Evolutionary conservation across 192 early-diverging fungal species (phyloP).

Genomic region (Obelidium mucronatum): DNA sequence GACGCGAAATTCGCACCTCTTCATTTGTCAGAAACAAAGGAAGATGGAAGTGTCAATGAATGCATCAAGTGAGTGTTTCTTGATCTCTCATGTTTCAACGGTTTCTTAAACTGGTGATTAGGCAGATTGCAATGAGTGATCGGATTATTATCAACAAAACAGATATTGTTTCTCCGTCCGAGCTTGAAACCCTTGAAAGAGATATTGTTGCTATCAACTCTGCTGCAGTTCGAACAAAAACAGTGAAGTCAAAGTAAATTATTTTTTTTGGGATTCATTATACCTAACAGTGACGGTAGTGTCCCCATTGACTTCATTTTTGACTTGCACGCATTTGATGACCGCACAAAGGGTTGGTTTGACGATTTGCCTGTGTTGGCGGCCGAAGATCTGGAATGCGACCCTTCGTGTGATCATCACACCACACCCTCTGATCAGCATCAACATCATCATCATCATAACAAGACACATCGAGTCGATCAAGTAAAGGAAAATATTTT

Average conservation of each 20-base stretch:
- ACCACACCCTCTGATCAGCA: neutral
- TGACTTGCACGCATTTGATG: constrained; percentile 69
- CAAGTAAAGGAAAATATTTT: constrained; percentile 38
- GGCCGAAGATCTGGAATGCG: neutral
- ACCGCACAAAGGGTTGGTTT: constrained; percentile 47
- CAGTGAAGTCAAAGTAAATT: constrained; percentile 17
- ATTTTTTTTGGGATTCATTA: neutral
- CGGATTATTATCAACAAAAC: constrained; percentile 88
- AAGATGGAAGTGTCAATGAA: constrained; percentile 75
- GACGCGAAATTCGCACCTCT: constrained; percentile 45
- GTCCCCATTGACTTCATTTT: constrained; percentile 66
- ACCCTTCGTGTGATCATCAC: constrained; percentile 1
- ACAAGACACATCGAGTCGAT: constrained; percentile 40
- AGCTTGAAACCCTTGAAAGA: constrained; percentile 22
- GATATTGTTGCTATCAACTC: constrained; percentile 6
- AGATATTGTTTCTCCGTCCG: constrained; percentile 65
- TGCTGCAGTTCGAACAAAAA: constrained; percentile 3
- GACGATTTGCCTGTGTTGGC: neutral
- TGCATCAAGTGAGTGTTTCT: constrained; percentile 63
- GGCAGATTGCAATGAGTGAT: constrained; percentile 88
- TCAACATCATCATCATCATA: neutral
- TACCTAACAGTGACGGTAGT: constrained; percentile 31
- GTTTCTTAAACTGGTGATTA: too few relatives aligned
- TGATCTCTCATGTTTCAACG: too few relatives aligned
- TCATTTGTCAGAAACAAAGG: constrained; percentile 57